Conservation (phyloP, 2,329 filamentous ascomycete species). For the Penicillium brevicompactum region DNA sequence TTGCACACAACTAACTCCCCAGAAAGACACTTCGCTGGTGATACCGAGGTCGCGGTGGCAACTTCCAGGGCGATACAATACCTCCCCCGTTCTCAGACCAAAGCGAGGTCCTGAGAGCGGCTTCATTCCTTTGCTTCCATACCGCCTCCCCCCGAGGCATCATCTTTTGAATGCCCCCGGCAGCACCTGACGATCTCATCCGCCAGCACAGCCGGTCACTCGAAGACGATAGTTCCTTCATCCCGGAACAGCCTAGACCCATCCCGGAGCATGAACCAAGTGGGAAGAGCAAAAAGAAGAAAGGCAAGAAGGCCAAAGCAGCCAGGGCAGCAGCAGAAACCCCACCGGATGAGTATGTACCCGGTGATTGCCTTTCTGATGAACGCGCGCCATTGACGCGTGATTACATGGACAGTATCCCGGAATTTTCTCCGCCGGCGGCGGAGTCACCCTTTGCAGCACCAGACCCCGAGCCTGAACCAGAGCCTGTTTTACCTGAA, state of each 20-base stretch:
- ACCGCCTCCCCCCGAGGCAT: slow-evolving; percentile 34
- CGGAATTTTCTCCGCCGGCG: slow-evolving; percentile 26
- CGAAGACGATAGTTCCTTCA: slow-evolving; percentile 33
- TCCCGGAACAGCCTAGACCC: slow-evolving; percentile 29
- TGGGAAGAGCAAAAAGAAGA: slow-evolving; percentile 45
- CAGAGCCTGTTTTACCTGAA: not conserved
- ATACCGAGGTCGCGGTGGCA: slow-evolving; percentile 4
- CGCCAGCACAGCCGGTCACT: slow-evolving; percentile 40
- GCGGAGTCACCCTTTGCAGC: slow-evolving; percentile 34
- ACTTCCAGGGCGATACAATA: slow-evolving; percentile 5
- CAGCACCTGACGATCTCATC: slow-evolving; percentile 41
- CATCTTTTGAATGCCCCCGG: slow-evolving; percentile 46
- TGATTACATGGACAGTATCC: slow-evolving; percentile 26
- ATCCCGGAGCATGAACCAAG: slow-evolving; percentile 35
- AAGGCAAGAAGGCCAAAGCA: slow-evolving; percentile 40
- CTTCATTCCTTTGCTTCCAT: slow-evolving; percentile 9
- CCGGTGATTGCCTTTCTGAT: not conserved
- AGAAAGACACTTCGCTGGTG: slow-evolving; percentile 12
- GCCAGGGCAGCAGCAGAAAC: slow-evolving; percentile 35
- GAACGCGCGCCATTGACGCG: slow-evolving; percentile 12
- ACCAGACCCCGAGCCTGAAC: slow-evolving; percentile 22
- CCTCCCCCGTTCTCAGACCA: slow-evolving; percentile 38
- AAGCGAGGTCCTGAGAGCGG: slow-evolving; percentile 35
- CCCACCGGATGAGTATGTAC: slow-evolving; percentile 40
- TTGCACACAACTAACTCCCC: not conserved